phyloP scores from a whole-genome alignment of 1,284 basidiomycete genomes.

The Trametes polyzona region DNA sequence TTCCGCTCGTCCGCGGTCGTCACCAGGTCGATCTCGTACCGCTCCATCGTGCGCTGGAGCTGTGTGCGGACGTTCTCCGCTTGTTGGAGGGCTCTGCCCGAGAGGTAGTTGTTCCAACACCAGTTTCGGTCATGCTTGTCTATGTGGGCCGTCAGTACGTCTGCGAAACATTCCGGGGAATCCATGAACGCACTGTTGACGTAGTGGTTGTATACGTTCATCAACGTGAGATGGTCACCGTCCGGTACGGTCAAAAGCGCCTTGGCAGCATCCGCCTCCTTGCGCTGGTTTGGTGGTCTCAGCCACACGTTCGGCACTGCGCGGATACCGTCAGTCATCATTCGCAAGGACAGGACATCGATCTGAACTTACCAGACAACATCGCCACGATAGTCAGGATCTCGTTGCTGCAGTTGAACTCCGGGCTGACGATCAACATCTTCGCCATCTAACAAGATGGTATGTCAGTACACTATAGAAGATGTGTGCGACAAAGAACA shows the following conservation, averaged over 20 bases:
- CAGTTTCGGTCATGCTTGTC: constrained; percentile 83
- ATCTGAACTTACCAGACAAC: constrained; percentile 74
- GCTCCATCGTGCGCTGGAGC: constrained; percentile 92
- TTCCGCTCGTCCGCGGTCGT: constrained; percentile 82
- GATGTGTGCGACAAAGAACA: neutral
- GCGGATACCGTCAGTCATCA: neutral
- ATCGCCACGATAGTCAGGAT: constrained; percentile 95
- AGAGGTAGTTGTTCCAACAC: constrained; percentile 94
- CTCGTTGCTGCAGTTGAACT: constrained; percentile 97
- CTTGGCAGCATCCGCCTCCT: constrained; percentile 93
- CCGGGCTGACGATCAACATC: constrained; percentile 92
- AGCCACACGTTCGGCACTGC: constrained; percentile 93
- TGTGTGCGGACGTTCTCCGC: constrained; percentile 97
- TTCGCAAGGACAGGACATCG: neutral
- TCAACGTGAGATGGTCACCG: constrained; percentile 92
- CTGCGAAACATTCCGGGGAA: neutral
- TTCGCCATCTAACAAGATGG: constrained; percentile 71
- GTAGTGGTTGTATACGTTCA: constrained; percentile 97
- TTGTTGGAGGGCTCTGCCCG: constrained; percentile 82
- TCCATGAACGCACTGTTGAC: constrained; percentile 74
- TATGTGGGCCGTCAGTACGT: constrained; percentile 32
- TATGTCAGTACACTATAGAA: neutral
- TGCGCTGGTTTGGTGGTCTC: constrained; percentile 85
- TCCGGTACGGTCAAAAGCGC: constrained; percentile 90
- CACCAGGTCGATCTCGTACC: constrained; percentile 82